These are phyloP conservation scores for Globisporangium solare DNA, from an alignment of 352 stramenopile genomes.

Conservation along the genomic window DNA sequence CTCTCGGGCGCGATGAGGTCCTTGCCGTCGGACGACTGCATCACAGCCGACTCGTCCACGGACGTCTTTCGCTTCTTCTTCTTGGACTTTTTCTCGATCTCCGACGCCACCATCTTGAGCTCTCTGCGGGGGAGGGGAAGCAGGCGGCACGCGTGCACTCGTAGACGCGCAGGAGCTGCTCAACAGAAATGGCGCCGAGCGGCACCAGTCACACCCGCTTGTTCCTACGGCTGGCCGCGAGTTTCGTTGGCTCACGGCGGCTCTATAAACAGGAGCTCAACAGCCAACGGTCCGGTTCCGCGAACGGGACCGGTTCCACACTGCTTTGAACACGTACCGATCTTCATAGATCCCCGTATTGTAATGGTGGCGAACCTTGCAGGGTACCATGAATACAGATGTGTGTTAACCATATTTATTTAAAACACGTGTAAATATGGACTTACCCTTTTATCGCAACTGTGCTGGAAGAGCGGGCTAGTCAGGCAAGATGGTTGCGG, in stretches of 20 bases:
- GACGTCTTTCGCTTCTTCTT: conserved; percentile 89
- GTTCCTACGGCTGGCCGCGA: not conserved
- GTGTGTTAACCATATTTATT: not conserved
- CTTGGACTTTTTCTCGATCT: conserved; percentile 86
- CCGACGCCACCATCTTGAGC: conserved; percentile 45
- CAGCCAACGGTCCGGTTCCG: conserved; percentile 5
- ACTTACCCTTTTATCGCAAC: not conserved
- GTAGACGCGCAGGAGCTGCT: not conserved
- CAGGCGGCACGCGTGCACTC: not conserved
- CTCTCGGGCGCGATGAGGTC: conserved; percentile 80
- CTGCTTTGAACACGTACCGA: not conserved
- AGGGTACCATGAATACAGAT: not conserved
- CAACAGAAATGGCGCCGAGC: not conserved
- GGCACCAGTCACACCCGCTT: conserved; percentile 1
- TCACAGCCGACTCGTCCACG: conserved; percentile 15
- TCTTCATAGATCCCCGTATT: not conserved
- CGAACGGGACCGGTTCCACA: conserved; percentile 4
- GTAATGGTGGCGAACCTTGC: not conserved
- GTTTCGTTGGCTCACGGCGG: conserved; percentile 16
- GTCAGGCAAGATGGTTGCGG: not conserved
- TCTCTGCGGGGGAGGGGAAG: not conserved
- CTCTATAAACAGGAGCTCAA: not conserved
- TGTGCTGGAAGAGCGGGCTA: not conserved
- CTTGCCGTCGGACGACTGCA: conserved; percentile 24
- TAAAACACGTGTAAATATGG: not conserved